A percentile compares a stretch with the other conserved stretches of the same genome.
Conservation (phyloP, 2,329 filamentous ascomycete genomes). For the Sporothrix pseudoabietina region DNA sequence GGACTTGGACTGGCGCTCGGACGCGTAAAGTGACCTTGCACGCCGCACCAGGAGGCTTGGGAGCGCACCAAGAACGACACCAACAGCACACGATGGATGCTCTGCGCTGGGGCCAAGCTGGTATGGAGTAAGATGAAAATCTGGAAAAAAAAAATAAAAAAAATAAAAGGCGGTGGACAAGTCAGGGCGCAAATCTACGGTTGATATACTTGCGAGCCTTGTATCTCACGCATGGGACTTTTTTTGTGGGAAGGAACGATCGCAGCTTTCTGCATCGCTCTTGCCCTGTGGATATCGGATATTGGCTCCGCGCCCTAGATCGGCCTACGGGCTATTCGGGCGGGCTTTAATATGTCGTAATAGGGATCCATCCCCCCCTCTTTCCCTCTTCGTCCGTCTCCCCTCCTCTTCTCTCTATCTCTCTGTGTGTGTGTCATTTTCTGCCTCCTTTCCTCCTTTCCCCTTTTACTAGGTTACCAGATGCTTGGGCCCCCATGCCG, state of each 20-base stretch:
- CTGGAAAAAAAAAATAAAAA: too few relatives aligned
- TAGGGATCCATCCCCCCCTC: background rate
- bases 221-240: background rate
- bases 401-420: background rate
- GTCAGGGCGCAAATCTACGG: background rate
- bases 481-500: conserved; percentile 15
- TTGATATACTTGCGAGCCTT: background rate
- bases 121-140: too few relatives aligned
- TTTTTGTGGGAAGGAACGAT: conserved; percentile 11
- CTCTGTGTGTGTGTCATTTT: too few relatives aligned
- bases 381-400: background rate
- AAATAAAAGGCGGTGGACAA: background rate
- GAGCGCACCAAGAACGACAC: conserved; percentile 15
- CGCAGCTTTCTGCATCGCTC: background rate
- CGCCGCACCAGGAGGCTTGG: background rate
- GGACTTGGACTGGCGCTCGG: background rate
- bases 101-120: background rate
- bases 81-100: conserved; percentile 11
- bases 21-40: conserved; percentile 11
- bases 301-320: background rate
- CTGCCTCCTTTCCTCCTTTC: background rate
- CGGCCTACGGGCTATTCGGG: background rate
- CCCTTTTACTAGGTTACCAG: conserved; percentile 19
- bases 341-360: background rate
- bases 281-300: background rate